Conservation (phyloP, 164 flowering plant species). For the Sedum album region DNA sequence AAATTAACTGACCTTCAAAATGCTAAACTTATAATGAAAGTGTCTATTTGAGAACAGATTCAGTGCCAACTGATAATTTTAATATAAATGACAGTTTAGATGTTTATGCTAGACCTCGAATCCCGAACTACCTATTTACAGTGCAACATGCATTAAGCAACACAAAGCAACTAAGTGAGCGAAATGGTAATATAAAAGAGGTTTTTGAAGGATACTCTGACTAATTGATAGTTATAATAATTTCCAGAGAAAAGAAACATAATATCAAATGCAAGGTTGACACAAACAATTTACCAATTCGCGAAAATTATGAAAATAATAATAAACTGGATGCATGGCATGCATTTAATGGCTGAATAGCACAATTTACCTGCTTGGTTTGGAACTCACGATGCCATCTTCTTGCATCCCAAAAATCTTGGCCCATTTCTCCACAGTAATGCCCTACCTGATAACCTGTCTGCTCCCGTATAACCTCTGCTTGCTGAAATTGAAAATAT, state of each 20-base stretch:
- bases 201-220: neutral
- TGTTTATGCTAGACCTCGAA: neutral
- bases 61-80: neutral
- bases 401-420: conserved; percentile 98
- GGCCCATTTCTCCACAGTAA: conserved; percentile 99
- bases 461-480: conserved; percentile 86
- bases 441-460: conserved; percentile 87
- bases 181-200: too few species aligned
- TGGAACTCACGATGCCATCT: conserved; percentile 99
- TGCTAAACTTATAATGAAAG: neutral
- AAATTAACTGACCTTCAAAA: neutral
- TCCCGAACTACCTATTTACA: neutral
- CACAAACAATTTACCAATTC: neutral
- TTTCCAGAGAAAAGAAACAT: neutral
- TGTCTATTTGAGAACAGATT: neutral
- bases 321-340: neutral
- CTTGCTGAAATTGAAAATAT: conserved; percentile 59
- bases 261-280: too few species aligned
- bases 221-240: neutral
- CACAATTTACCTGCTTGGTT: conserved; percentile 61
- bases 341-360: neutral
- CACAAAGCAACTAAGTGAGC: too few species aligned
- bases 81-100: neutral
- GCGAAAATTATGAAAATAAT: neutral
- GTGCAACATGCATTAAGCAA: neutral